Conservation (phyloP, 2,329 filamentous ascomycete genomes). For the Nigrograna mackinnonii region DNA sequence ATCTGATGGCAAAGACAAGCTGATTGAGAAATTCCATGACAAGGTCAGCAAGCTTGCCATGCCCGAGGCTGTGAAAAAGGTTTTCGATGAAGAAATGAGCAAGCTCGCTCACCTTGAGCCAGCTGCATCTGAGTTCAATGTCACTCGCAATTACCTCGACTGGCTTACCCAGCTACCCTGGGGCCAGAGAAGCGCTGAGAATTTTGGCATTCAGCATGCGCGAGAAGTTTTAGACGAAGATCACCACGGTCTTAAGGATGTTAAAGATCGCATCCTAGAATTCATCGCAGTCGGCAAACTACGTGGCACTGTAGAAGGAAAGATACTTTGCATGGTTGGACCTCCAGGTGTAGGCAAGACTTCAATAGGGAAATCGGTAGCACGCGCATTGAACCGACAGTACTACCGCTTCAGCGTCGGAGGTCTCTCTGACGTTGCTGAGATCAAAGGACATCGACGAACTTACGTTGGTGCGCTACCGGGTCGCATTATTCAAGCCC, state of each 20-base stretch:
- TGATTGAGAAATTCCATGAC: conserved; percentile 96
- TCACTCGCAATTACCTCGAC: conserved; percentile 96
- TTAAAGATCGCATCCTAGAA: conserved; percentile 97
- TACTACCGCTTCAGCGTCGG: conserved; percentile 99
- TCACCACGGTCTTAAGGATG: conserved; percentile 94
- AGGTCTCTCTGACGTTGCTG: conserved; percentile 93
- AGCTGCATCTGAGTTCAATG: conserved; percentile 96
- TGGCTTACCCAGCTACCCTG: conserved; percentile 99
- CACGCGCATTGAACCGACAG: conserved; percentile 88
- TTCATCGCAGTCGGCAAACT: conserved; percentile 99
- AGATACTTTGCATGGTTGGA: conserved; percentile 96
- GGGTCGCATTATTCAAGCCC: conserved; percentile 93
- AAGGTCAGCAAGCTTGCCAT: conserved; percentile 93
- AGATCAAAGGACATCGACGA: conserved; percentile 96
- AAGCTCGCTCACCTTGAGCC: conserved; percentile 95
- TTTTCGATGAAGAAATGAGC: conserved; percentile 97
- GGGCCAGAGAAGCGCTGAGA: conserved; percentile 93
- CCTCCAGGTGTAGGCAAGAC: conserved; percentile 98
- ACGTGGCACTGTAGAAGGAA: conserved; percentile 94
- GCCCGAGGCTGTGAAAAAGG: conserved; percentile 95
- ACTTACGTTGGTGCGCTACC: conserved; percentile 96
- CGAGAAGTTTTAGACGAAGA: conserved; percentile 92
- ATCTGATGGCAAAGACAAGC: conserved; percentile 96
- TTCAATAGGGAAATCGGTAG: conserved; percentile 97
- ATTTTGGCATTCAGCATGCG: conserved; percentile 92